Base-by-base conservation (phyloP, 371 early-diverging fungal species). In the Basidiobolus meristosporus region DNA sequence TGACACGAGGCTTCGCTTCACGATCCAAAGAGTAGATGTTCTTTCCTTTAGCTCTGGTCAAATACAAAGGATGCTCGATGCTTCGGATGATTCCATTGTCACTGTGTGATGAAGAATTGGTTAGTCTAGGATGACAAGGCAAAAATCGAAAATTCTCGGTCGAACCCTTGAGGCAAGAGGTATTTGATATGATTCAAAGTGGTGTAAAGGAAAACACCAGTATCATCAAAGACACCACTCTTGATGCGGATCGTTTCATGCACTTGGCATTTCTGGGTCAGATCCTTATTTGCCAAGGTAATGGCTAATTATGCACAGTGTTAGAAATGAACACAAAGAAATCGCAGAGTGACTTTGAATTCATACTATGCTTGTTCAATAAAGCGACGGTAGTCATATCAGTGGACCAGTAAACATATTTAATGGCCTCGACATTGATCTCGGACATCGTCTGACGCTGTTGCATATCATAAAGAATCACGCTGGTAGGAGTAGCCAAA, bases 161-260 rank as follows among this genome's bases (percentile, higher is more conserved):
- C 11, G 23, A 90, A n/a, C n/a, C n/a, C n/a, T 42, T 90, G 77
- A 1, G 85, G 77, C 23, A 97, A 73, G n/a, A 83, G 81, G 60
- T 91, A 99, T 63, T 98, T 98, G 55, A 99, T 73, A 55, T 98
- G 99, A 63, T 95, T 96, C 44, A 90, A 71, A 5, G 98, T 98
- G 36, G 96, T 79, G 63, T 98, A 99, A 34, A 98, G 58, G 43
- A 99, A 80, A 7, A 92, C 77, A 22, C 89, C 86, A 19, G 70
- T 64, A 12, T 84, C 88, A 54, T 91, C 90, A 87, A 96, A 90
- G 16, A 86, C 79, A 9, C 87, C 96, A 52, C 89, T 84, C 67
- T 91, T 90, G 62, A 98, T 90, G 47, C 90, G 78, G 41, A 96
- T 92, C 10, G 95, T 90, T 59, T 99, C 99, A 53, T 92, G 90